Evolutionary conservation across 2,329 filamentous ascomycete species (phyloP).

Genomic region (Beauveria sp.): DNA sequence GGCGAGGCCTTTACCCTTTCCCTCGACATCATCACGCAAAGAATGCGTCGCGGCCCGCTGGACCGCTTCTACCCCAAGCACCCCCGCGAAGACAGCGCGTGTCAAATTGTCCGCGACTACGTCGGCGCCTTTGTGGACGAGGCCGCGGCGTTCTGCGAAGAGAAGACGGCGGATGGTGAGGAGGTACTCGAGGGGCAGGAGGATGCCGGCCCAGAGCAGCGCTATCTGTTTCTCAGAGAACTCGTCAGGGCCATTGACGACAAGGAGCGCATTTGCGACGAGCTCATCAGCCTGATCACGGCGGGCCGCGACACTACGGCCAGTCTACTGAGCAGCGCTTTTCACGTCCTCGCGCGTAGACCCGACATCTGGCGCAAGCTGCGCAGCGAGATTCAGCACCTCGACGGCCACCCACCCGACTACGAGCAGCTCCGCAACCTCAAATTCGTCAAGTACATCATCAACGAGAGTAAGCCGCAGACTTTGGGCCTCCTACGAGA

Average conservation of each 20-base stretch:
- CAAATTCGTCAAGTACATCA: background rate
- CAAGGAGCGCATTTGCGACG: constrained; percentile 11
- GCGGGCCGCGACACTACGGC: constrained; percentile 21
- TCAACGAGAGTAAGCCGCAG: constrained; percentile 2
- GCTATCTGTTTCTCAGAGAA: constrained; percentile 15
- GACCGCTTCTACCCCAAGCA: background rate
- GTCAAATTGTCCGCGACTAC: background rate
- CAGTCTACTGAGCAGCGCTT: constrained; percentile 16
- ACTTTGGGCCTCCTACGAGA: background rate
- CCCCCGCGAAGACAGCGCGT: background rate
- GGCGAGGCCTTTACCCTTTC: background rate
- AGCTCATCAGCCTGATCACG: constrained; percentile 15
- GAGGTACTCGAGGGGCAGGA: background rate
- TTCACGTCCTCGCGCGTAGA: constrained; percentile 15
- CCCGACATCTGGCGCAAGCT: background rate
- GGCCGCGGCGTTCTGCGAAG: background rate
- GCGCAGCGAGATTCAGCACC: constrained; percentile 5
- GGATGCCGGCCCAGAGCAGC: background rate
- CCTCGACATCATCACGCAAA: background rate
- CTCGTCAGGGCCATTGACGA: constrained; percentile 14
- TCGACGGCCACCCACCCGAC: background rate
- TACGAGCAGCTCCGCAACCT: constrained; percentile 1
- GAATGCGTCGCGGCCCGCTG: background rate
- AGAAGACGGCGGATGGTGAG: background rate
- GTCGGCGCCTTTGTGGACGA: background rate